Evolutionary conservation across 176 grass and related monocot species (phyloP).

Genomic region (Musa itinerans): DNA sequence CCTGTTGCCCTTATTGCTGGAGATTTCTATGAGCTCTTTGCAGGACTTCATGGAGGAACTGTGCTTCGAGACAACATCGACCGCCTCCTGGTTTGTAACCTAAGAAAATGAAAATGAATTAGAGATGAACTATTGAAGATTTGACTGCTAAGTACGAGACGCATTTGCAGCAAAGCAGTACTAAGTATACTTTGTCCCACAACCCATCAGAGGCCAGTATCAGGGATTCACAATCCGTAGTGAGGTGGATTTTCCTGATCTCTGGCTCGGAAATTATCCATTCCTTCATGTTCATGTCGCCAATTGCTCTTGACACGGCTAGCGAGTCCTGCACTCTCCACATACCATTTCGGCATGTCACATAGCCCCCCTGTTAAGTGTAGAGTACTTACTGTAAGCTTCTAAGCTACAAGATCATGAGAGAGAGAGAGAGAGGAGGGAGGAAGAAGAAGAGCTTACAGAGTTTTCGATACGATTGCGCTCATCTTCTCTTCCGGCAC

Average conservation of each 20-base stretch:
- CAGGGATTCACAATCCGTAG: conserved; percentile 43
- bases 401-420: too few species aligned
- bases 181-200: conserved; percentile 56
- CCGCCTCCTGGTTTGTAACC: conserved; percentile 32
- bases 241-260: conserved; percentile 20
- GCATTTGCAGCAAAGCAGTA: too few species aligned
- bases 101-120: background rate
- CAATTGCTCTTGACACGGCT: conserved; percentile 56
- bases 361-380: background rate
- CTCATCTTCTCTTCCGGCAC: conserved; percentile 45
- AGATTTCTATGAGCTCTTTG: conserved; percentile 30
- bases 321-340: conserved; percentile 14
- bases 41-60: conserved; percentile 8
- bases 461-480: conserved; percentile 45
- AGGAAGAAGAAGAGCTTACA: conserved; percentile 1
- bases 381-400: too few species aligned
- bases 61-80: conserved; percentile 15
- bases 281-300: conserved; percentile 33
- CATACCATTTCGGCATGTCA: conserved; percentile 6
- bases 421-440: background rate
- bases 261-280: conserved; percentile 52
- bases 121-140: too few species aligned
- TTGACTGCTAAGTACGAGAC: too few species aligned
- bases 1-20: conserved; percentile 21
- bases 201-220: conserved; percentile 79